Base-by-base conservation (phyloP, 2,329 filamentous ascomycete genomes). In the Cytospora schulzeri region DNA sequence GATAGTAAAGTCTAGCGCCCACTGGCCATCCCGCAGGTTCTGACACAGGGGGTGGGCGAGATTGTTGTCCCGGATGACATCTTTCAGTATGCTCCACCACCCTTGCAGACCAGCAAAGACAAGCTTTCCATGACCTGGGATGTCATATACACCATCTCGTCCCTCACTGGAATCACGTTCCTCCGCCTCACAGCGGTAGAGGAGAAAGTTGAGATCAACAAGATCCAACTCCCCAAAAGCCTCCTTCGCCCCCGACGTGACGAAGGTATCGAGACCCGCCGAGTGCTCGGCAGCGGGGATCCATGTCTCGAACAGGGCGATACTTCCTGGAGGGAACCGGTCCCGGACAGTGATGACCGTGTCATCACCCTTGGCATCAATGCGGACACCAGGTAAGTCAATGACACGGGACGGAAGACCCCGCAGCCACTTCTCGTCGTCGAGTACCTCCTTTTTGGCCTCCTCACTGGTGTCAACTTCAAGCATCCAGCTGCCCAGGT, bases 51-150 rank as follows among this genome's bases (percentile, higher is more conserved):
- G 91, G 74, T 99, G 95, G 0, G 91, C 95, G 11, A 99, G 85
- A 73, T 98, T 88, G 75, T 99, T 99, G 68, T 95, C 88, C 58
- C 84, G 85, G 70, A 98, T 91, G 67, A 99, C 90, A 64, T 91
- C 83, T 70, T 92, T 89, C 51, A 99, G 80, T 0, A 97, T 81
- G 74, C 93, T 97, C 93, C 94, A 97, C 94, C 95, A 99, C 45
- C 96, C 96, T 76, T 99, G 95, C n/a, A 99, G 83, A 66, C 95
- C 95, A 66, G 94, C 94, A 76, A 98, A 99, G 2, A 97, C 91
- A 51, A 97, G 84, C 65, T 90, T 88, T 2, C 93, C 94, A 73
- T 93, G 82, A 1, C 89, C 88, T 1, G 95, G 95, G 68, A 99
- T 90, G 60, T 88, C 85, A 77, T 98, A 99, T 11, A 89, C 88